Percentiles rank a stretch among this genome's conserved stretches.
phyloP scores from a whole-genome alignment of 805 yeast species.

The Wickerhamomyces mucosus region DNA sequence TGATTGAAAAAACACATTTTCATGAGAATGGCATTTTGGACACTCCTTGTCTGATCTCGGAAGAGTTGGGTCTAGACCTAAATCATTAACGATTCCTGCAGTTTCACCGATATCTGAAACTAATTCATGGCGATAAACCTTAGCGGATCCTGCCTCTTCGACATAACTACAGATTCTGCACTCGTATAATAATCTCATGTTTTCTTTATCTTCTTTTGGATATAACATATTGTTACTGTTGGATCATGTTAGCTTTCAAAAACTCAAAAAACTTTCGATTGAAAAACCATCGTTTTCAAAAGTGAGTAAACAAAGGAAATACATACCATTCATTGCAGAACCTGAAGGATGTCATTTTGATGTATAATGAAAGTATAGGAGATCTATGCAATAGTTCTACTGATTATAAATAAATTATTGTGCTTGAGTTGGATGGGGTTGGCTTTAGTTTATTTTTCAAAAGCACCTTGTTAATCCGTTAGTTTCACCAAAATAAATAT shows the following conservation, averaged over 20 bases:
- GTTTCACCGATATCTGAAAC: conserved; percentile 89
- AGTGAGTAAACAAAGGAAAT: neutral
- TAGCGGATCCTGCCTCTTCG: conserved; percentile 64
- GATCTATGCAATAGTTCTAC: neutral
- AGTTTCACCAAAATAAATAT: too few relatives aligned
- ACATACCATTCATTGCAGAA: conserved; percentile 80
- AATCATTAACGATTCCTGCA: conserved; percentile 94
- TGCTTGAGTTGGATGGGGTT: too few relatives aligned
- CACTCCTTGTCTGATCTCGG: conserved; percentile 94
- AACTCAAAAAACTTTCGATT: neutral
- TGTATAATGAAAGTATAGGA: neutral
- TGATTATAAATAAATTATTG: too few relatives aligned
- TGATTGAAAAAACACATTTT: conserved; percentile 93
- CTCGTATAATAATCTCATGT: conserved; percentile 62
- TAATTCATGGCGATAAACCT: conserved; percentile 87
- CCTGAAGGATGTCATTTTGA: conserved; percentile 78
- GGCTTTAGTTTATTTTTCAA: too few relatives aligned
- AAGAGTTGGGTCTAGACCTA: conserved; percentile 94
- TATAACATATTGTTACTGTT: conserved; percentile 89
- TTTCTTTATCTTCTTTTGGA: conserved; percentile 88
- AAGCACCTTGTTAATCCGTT: too few relatives aligned
- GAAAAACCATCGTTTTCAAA: too few relatives aligned
- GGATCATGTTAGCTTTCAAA: conserved; percentile 1
- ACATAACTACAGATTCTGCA: conserved; percentile 94
- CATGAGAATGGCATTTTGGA: conserved; percentile 78